A percentile compares a stretch with the other conserved stretches of the same genome.
Evolutionary conservation across 2,329 filamentous ascomycete species (phyloP).

Genomic region (Cercospora canescens): DNA sequence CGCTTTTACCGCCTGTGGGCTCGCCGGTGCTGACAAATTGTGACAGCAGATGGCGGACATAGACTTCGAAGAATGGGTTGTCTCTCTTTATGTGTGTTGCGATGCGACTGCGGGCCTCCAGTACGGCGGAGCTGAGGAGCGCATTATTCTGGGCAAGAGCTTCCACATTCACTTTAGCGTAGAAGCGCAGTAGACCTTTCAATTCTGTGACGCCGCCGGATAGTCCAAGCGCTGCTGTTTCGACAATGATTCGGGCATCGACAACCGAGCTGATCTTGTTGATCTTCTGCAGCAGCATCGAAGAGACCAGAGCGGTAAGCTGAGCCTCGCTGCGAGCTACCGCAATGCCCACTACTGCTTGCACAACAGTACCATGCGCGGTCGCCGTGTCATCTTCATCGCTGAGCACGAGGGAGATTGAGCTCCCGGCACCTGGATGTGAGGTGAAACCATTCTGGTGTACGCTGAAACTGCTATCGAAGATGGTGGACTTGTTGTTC

Average conservation of each 20-base stretch:
- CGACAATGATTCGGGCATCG: conserved; percentile 81
- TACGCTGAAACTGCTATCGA: conserved; percentile 47
- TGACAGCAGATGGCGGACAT: conserved; percentile 80
- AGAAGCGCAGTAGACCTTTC: conserved; percentile 80
- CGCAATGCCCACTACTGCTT: conserved; percentile 90
- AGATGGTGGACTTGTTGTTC: conserved; percentile 45
- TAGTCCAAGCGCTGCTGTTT: conserved; percentile 75
- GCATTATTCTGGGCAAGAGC: conserved; percentile 69
- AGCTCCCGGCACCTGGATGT: conserved; percentile 58
- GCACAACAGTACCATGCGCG: conserved; percentile 86
- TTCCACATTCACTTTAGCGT: conserved; percentile 71
- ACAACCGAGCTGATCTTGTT: conserved; percentile 77
- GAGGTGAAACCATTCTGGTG: conserved; percentile 20
- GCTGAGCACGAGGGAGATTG: conserved; percentile 72
- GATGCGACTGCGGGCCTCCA: conserved; percentile 76
- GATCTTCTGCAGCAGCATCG: conserved; percentile 95
- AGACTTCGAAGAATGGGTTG: conserved; percentile 78
- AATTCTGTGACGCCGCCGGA: conserved; percentile 80
- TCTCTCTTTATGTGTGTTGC: conserved; percentile 67
- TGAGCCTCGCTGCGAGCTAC: conserved; percentile 80
- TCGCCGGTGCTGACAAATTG: conserved; percentile 89
- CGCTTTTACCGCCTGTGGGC: conserved; percentile 55
- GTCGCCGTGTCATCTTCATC: conserved; percentile 76
- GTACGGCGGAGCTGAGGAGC: conserved; percentile 69
- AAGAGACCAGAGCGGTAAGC: conserved; percentile 88